A percentile compares a stretch with the other conserved stretches of the same genome.
Conservation (phyloP, 306 rosid species). For the Lathyrus oleraceus region DNA sequence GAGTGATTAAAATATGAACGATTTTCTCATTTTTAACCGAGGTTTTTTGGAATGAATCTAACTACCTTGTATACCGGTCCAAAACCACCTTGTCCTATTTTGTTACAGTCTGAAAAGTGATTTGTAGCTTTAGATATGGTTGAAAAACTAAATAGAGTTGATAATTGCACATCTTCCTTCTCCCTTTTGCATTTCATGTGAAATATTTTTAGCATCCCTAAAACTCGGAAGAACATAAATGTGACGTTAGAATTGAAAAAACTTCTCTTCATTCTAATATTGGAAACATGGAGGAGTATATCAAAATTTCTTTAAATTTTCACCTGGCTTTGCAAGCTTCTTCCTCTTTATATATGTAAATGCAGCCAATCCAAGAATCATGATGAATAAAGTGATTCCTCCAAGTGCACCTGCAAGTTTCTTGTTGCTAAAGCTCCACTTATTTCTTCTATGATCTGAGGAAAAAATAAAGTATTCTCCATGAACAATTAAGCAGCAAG, state of each 20-base stretch:
- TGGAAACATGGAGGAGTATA: background rate
- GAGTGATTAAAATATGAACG: no score
- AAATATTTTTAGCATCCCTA: background rate
- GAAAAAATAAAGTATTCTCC: background rate
- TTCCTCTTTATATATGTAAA: conserved; percentile 3
- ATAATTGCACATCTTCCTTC: background rate
- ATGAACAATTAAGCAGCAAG: background rate
- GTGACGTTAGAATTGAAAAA: no score
- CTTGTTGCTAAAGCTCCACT: background rate
- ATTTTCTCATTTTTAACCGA: background rate
- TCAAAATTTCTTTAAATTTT: background rate
- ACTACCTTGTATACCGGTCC: conserved; percentile 19
- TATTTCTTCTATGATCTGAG: background rate
- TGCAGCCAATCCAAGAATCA: background rate
- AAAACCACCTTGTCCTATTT: conserved; percentile 14
- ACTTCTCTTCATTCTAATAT: no score
- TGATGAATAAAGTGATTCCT: background rate
- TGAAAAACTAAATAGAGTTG: conserved; percentile 11
- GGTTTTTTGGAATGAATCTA: background rate
- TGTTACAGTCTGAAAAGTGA: background rate
- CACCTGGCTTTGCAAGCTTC: conserved; percentile 1
- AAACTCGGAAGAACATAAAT: no score
- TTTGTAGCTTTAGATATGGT: conserved; percentile 4
- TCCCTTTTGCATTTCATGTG: background rate
- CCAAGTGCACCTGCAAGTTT: background rate